Conservation (phyloP, 305 asterid genomes). For the Solanum hybrid region DNA sequence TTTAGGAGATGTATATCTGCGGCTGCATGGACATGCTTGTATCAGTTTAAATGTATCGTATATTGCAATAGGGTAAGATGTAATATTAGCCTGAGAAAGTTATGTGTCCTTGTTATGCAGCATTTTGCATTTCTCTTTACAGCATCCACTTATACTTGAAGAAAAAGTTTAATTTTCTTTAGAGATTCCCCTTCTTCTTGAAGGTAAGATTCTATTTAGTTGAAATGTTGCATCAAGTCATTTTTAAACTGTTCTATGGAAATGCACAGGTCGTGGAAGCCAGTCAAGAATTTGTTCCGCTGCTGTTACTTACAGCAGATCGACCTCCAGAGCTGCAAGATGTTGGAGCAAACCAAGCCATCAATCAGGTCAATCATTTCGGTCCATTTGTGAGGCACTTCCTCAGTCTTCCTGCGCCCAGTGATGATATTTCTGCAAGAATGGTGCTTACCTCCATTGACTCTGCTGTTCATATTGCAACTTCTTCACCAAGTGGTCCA, state of each 20-base stretch:
- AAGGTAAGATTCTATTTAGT: not conserved
- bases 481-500: constrained; percentile 80
- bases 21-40: not conserved
- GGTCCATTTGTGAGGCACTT: constrained; percentile 77
- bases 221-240: not conserved
- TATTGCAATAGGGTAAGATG: not conserved
- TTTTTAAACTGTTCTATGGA: not conserved
- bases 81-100: not conserved
- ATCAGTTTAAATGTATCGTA: not conserved
- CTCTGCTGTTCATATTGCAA: constrained; percentile 63
- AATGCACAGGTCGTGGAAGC: constrained; percentile 88
- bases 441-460: constrained; percentile 83
- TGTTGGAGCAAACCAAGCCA: constrained; percentile 98
- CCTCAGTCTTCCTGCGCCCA: constrained; percentile 69
- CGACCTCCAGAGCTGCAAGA: constrained; percentile 96
- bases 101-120: not conserved
- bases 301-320: constrained; percentile 87
- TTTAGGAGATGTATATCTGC: not conserved
- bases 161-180: not conserved
- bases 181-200: not conserved
- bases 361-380: constrained; percentile 89
- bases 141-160: not conserved
- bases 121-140: not conserved
- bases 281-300: constrained; percentile 83
- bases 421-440: constrained; percentile 74